Evolutionary conservation across 2,329 filamentous ascomycete genomes (phyloP).

Genomic region (Microsporum audouinii): DNA sequence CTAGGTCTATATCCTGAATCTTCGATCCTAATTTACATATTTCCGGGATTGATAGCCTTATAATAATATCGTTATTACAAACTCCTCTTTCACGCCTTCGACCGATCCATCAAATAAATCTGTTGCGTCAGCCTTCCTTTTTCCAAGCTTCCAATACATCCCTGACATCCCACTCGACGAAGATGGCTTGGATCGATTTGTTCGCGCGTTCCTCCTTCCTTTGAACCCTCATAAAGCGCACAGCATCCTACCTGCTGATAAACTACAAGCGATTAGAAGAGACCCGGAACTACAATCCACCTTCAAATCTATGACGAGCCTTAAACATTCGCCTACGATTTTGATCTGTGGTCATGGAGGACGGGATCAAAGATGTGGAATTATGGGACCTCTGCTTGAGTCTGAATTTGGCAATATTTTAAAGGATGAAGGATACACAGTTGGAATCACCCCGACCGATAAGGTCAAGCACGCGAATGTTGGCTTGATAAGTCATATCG

Average conservation of each 20-base stretch:
- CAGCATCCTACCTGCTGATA: conserved; percentile 21
- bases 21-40: not conserved
- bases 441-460: conserved; percentile 18
- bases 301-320: conserved; percentile 52
- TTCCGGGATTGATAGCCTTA: conserved; percentile 51
- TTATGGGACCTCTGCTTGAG: conserved; percentile 62
- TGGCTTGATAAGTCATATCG: conserved; percentile 63
- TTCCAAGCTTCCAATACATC: conserved; percentile 75
- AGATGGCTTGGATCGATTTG: conserved; percentile 41
- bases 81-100: conserved; percentile 59
- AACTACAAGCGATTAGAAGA: conserved; percentile 31
- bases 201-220: conserved; percentile 32
- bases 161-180: conserved; percentile 55
- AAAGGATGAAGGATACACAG: conserved; percentile 21
- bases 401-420: conserved; percentile 51
- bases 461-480: conserved; percentile 27
- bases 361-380: conserved; percentile 70
- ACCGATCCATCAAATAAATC: conserved; percentile 14
- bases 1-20: not conserved
- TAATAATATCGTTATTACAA: conserved; percentile 66
- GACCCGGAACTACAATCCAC: conserved; percentile 37
- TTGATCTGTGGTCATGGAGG: conserved; percentile 80
- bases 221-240: conserved; percentile 25
- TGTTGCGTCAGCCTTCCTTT: conserved; percentile 55
- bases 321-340: conserved; percentile 48